A percentile compares a stretch with the other conserved stretches of the same genome.
Conservation (phyloP, 306 rosid genomes). For the Acmispon strigosus region DNA sequence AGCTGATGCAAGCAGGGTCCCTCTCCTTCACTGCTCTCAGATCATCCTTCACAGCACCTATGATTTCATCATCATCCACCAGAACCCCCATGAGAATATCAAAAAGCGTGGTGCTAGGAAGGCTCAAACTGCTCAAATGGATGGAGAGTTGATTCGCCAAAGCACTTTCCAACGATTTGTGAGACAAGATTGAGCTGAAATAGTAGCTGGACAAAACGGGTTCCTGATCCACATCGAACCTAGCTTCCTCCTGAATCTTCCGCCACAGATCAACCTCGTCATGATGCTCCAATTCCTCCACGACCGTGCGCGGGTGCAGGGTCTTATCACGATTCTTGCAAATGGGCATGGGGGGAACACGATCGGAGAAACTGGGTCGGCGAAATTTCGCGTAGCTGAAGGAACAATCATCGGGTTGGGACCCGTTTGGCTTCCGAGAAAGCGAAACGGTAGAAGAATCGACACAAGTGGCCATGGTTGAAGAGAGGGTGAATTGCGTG, state of each 20-base stretch:
- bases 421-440: constrained; percentile 37
- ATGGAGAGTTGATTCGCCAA: constrained; percentile 51
- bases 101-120: constrained; percentile 40
- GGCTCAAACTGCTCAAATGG: constrained; percentile 49
- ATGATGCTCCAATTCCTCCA: constrained; percentile 7
- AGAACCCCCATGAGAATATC: constrained; percentile 50
- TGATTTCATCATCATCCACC: constrained; percentile 30
- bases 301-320: background rate
- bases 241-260: constrained; percentile 64
- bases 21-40: constrained; percentile 63
- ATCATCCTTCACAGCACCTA: constrained; percentile 35
- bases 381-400: constrained; percentile 28
- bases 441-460: constrained; percentile 34
- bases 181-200: constrained; percentile 40
- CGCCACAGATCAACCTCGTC: constrained; percentile 47
- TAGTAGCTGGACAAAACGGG: constrained; percentile 57
- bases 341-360: constrained; percentile 38
- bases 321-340: constrained; percentile 24
- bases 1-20: constrained; percentile 93
- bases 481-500: background rate
- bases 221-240: constrained; percentile 49
- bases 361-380: constrained; percentile 42
- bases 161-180: constrained; percentile 51
- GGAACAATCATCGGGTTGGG: constrained; percentile 29
- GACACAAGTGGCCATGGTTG: constrained; percentile 58